A percentile compares a stretch with the other conserved stretches of the same genome.
Conservation (phyloP, 768 basidiomycete species). For the Lepiota venenata region DNA sequence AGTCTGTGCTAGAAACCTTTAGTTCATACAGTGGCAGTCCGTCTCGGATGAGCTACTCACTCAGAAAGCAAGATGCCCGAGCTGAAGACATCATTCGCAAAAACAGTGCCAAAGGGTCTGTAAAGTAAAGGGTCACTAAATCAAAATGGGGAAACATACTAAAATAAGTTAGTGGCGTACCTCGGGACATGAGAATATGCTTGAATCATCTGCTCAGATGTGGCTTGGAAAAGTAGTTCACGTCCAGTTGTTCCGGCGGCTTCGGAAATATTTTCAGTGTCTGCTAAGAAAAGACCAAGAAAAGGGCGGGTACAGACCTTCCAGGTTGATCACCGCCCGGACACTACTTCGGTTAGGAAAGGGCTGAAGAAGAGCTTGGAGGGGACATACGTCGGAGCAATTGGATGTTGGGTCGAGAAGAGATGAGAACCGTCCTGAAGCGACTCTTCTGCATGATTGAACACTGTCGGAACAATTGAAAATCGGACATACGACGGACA, state of each 20-base stretch:
- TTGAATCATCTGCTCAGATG: conserved; percentile 90
- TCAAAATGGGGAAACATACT: not conserved
- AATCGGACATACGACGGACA: not conserved
- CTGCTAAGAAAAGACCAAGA: not conserved
- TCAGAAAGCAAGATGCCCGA: conserved; percentile 90
- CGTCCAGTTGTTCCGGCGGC: conserved; percentile 87
- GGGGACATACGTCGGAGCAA: conserved; percentile 59
- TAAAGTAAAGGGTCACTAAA: not conserved
- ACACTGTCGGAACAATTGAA: conserved; percentile 48
- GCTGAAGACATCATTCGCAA: conserved; percentile 90
- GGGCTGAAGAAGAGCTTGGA: not conserved
- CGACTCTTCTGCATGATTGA: conserved; percentile 94
- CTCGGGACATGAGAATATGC: conserved; percentile 85
- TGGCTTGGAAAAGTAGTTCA: conserved; percentile 94
- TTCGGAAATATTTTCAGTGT: conserved; percentile 19
- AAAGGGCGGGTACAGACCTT: conserved; percentile 46
- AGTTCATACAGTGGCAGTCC: not conserved
- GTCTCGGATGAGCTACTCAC: conserved; percentile 37
- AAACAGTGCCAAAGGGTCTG: conserved; percentile 84
- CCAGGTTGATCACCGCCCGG: conserved; percentile 85
- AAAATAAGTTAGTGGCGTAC: conserved; percentile 27
- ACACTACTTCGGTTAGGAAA: conserved; percentile 45
- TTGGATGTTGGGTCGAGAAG: conserved; percentile 86
- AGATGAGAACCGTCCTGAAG: conserved; percentile 94
- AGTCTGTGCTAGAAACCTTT: conserved; percentile 70